Evolutionary conservation across 1,139 yeast genomes (phyloP), one percentile per base, ranked within the genome.

Genomic region (Hemisphaericaspora subhashii): DNA sequence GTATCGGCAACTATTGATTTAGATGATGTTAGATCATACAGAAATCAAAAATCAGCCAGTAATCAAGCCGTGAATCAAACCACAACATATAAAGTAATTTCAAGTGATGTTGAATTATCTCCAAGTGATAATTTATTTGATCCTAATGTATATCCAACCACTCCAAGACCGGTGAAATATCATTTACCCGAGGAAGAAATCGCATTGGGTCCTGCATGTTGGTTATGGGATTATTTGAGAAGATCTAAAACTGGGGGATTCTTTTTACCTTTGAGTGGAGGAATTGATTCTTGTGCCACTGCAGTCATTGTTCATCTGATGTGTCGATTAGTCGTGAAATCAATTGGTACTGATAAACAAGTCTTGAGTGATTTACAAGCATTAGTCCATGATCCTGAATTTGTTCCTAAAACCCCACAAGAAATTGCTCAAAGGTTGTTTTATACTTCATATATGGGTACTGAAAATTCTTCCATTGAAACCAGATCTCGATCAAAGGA

Each of bases 161-260:
- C 57, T 25, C 54, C 72, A 2, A 59, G 64, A 24, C 70, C 68
- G 4, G 72, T 84, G 30, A 71, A 69, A 35, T 85, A 85, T 54
- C 95, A 86, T 60, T 57, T 70, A 3, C 96, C 98, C 1, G 95
- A 89, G 55, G 97, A 92, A 60, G 99, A 92, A 62, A 90, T 92
- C 46, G 98, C 98, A 0, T 68, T 86, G 37, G 98, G 98, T 0
- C 99, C 98, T 1, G 98, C 99, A 0, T 92, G 98, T 60, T 92
- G 99, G 99, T 64, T 92, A 47, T 92, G 99, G 99, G 99, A 92
- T 60, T 92, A 92, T 57, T 72, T 92, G 46, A 76, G 99, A 57
- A 78, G 98, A 50, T 87, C 95, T 47, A 79, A 79, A 49, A 85
- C 92, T 42, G 89, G 90, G 0, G 99, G 99, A 0, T 92, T 75